Conservation (phyloP, 768 basidiomycete species). For the Sporobolomyces roseus region DNA sequence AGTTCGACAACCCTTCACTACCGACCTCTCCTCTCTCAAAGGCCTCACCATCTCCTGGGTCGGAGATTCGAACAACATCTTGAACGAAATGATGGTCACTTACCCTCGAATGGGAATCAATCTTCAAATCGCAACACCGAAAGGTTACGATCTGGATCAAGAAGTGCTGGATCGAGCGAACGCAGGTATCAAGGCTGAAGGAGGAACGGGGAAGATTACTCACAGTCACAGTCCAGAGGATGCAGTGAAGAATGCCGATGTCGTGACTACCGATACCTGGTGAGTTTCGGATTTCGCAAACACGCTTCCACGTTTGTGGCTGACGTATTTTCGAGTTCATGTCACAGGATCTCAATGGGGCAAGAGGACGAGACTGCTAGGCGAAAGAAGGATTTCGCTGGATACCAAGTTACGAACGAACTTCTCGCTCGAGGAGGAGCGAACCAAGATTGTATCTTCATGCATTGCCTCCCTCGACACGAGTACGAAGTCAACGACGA, state of each 20-base stretch:
- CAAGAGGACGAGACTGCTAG: constrained; percentile 90
- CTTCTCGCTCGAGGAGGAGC: constrained; percentile 58
- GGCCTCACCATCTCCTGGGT: constrained; percentile 88
- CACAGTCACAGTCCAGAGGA: constrained; percentile 59
- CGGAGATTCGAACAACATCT: constrained; percentile 89
- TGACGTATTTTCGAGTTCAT: not conserved
- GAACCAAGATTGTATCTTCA: constrained; percentile 57
- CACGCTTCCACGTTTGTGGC: not conserved
- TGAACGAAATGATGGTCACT: constrained; percentile 95
- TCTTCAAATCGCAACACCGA: constrained; percentile 76
- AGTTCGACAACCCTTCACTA: constrained; percentile 44
- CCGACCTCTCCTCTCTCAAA: constrained; percentile 53
- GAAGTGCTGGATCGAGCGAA: constrained; percentile 77
- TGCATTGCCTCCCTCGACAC: constrained; percentile 94
- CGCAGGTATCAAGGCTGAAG: constrained; percentile 48
- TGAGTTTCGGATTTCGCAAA: constrained; percentile 47
- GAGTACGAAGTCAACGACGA: constrained; percentile 91
- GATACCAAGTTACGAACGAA: constrained; percentile 89
- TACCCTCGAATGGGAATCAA: constrained; percentile 86
- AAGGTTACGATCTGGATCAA: constrained; percentile 52
- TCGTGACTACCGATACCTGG: constrained; percentile 98
- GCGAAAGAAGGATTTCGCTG: constrained; percentile 76
- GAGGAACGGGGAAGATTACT: constrained; percentile 38
- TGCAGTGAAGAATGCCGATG: constrained; percentile 82
- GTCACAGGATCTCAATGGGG: constrained; percentile 91